A percentile compares a stretch with the other conserved stretches of the same genome.
Evolutionary conservation across 805 yeast genomes (phyloP).

Genomic region (Candida insectalens): DNA sequence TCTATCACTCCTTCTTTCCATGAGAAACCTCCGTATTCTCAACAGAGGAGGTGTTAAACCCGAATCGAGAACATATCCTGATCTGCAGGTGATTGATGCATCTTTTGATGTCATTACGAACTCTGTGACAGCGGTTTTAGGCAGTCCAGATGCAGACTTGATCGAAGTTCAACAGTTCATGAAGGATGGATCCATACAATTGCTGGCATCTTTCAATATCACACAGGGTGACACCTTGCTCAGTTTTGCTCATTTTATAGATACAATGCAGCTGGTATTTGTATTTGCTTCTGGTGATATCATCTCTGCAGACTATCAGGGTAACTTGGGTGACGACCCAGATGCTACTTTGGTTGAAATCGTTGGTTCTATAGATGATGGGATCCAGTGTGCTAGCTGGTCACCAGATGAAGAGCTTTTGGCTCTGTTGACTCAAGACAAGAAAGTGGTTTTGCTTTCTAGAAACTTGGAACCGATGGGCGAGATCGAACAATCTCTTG

Average conservation of each 20-base stretch:
- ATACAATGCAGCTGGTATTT: slow-evolving; percentile 53
- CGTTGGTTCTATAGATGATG: slow-evolving; percentile 77
- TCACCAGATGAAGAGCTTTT: slow-evolving; percentile 86
- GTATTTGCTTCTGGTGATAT: slow-evolving; percentile 74
- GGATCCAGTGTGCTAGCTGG: slow-evolving; percentile 70
- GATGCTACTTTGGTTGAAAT: slow-evolving; percentile 57
- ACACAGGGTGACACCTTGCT: slow-evolving; percentile 33
- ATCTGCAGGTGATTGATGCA: slow-evolving; percentile 41
- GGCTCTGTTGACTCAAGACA: slow-evolving; percentile 53
- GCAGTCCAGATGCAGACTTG: slow-evolving; percentile 39
- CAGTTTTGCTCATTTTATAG: slow-evolving; percentile 61
- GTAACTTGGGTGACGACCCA: slow-evolving; percentile 32
- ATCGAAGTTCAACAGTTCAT: slow-evolving; percentile 71
- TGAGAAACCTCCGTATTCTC: slow-evolving; percentile 27
- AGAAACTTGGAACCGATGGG: slow-evolving; percentile 71
- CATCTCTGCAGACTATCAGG: slow-evolving; percentile 47
- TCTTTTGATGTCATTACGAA: slow-evolving; percentile 69
- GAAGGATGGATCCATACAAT: slow-evolving; percentile 48
- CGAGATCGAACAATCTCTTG: slow-evolving; percentile 47
- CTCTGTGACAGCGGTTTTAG: slow-evolving; percentile 56
- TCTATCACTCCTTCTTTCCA: slow-evolving; percentile 4
- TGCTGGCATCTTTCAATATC: slow-evolving; percentile 54
- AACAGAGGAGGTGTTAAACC: slow-evolving; percentile 46
- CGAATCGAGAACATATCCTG: slow-evolving; percentile 54
- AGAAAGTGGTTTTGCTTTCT: slow-evolving; percentile 56